These are phyloP conservation scores for Cyberlindnera amylophila DNA, from an alignment of 805 yeast species.

Conservation along the genomic window DNA sequence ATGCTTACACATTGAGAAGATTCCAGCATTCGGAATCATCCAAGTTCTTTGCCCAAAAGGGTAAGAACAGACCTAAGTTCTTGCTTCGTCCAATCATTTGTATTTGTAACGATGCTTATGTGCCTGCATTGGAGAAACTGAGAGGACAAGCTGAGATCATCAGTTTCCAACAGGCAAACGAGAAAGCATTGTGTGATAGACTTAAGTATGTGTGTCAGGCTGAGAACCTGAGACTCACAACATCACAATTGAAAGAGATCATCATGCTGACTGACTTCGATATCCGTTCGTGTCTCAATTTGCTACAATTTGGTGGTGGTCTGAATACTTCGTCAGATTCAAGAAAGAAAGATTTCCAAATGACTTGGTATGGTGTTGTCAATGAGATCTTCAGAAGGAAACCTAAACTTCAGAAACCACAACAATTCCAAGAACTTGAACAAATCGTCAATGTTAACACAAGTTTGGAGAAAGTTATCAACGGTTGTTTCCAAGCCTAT, in stretches of 20 bases:
- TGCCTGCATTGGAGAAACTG: constrained; percentile 68
- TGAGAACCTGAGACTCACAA: constrained; percentile 50
- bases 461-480: constrained; percentile 59
- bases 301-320: constrained; percentile 58
- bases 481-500: constrained; percentile 69
- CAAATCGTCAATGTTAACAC: constrained; percentile 43
- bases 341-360: constrained; percentile 52
- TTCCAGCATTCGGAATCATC: constrained; percentile 26
- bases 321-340: constrained; percentile 20
- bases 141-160: constrained; percentile 73
- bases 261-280: constrained; percentile 76
- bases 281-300: constrained; percentile 79
- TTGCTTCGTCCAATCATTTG: constrained; percentile 85
- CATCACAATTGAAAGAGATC: constrained; percentile 56
- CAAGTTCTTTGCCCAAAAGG: constrained; percentile 25
- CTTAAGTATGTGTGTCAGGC: constrained; percentile 47
- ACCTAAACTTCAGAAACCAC: constrained; percentile 40
- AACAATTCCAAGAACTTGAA: constrained; percentile 45
- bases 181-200: constrained; percentile 41
- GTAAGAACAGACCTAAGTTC: constrained; percentile 36
- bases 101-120: constrained; percentile 83
- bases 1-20: constrained; percentile 45
- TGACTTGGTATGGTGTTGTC: constrained; percentile 66
- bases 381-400: constrained; percentile 57
- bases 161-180: constrained; percentile 56